Conservation (phyloP, 106 monocot species). For the Allium cepa region DNA sequence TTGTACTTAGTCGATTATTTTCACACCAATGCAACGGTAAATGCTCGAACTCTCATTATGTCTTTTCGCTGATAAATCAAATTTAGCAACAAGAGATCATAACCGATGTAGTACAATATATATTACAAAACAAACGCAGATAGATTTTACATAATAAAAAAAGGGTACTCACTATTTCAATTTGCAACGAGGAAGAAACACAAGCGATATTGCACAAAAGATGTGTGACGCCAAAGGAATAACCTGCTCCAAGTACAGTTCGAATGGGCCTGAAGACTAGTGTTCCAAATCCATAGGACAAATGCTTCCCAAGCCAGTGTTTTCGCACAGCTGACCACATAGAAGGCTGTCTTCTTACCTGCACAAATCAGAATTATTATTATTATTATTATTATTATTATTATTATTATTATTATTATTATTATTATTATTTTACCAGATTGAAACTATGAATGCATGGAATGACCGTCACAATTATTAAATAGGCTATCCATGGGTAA, state of each 20-base stretch:
- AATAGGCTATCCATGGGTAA: too few species aligned
- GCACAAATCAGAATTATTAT: conserved; percentile 1
- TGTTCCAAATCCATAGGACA: conserved; percentile 56
- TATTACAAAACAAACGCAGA: too few species aligned
- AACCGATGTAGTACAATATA: too few species aligned
- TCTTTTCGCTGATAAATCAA: too few species aligned
- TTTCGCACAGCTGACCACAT: conserved; percentile 44
- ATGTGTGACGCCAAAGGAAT: conserved; percentile 33
- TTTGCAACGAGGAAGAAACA: conserved; percentile 58
- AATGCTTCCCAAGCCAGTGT: conserved; percentile 43
- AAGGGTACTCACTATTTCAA: conserved; percentile 60
- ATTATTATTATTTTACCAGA: too few species aligned
- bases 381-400: too few species aligned
- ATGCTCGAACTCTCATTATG: too few species aligned
- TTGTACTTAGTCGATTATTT: too few species aligned
- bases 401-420: too few species aligned
- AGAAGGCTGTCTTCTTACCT: conserved; percentile 26
- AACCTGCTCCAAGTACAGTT: conserved; percentile 35
- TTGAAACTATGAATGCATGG: too few species aligned
- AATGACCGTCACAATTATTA: too few species aligned
- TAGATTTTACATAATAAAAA: background rate
- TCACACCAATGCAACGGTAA: background rate
- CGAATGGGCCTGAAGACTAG: conserved; percentile 44
- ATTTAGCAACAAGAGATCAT: too few species aligned
- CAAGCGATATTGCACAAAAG: conserved; percentile 55